Conservation (phyloP, 2,329 filamentous ascomycete species). For the Trichoderma endophyticum region DNA sequence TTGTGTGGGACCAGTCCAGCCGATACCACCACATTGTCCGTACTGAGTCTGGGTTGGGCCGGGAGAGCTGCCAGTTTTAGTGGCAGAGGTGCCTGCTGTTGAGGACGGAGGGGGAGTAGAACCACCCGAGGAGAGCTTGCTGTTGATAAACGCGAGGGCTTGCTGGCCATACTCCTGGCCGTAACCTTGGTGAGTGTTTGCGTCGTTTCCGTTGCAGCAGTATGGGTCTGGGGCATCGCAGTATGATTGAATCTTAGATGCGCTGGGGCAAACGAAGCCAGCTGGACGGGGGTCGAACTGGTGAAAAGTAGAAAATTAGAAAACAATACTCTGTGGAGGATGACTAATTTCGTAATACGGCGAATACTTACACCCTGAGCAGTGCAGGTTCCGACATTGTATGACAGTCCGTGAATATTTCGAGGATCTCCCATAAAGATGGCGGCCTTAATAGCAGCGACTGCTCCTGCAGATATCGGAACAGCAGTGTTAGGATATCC, state of each 20-base stretch:
- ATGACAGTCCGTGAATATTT: constrained; percentile 52
- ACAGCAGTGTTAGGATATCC: constrained; percentile 43
- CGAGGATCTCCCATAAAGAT: constrained; percentile 65
- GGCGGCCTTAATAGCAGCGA: constrained; percentile 57
- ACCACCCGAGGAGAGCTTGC: constrained; percentile 24
- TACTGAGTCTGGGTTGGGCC: constrained; percentile 25
- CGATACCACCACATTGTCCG: constrained; percentile 39
- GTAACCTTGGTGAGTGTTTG: constrained; percentile 60
- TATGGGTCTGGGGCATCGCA: constrained; percentile 63
- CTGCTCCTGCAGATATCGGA: constrained; percentile 44
- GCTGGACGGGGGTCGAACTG: constrained; percentile 59
- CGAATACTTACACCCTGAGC: constrained; percentile 50
- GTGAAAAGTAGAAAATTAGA: neutral
- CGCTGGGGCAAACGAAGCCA: constrained; percentile 55
- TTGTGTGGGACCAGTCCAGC: constrained; percentile 35
- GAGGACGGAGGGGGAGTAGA: neutral
- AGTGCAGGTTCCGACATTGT: constrained; percentile 45
- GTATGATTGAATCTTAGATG: constrained; percentile 58
- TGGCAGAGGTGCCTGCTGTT: neutral
- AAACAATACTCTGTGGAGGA: neutral
- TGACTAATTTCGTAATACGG: too few relatives aligned
- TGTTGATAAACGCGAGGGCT: constrained; percentile 59
- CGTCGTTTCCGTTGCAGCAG: constrained; percentile 63
- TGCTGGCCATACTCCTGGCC: constrained; percentile 59
- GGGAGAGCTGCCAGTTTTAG: neutral